Percentiles rank a stretch among this genome's conserved stretches.
These are phyloP conservation scores for Pseudogymnoascus sp. DNA, from an alignment of 2,329 filamentous ascomycete species.

Conservation along the genomic window DNA sequence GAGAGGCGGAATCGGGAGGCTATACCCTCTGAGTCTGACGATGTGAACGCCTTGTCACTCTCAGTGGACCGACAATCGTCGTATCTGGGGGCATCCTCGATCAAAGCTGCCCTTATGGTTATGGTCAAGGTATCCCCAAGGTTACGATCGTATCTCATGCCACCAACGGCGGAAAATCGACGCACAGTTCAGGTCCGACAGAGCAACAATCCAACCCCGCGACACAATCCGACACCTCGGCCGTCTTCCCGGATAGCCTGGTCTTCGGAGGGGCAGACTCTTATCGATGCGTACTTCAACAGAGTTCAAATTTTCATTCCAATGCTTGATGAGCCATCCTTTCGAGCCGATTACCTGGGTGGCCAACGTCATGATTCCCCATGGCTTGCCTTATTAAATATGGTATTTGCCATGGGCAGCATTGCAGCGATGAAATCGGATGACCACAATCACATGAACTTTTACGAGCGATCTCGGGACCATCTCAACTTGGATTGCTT, in stretches of 20 bases:
- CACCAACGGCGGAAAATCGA: slow-evolving; percentile 19
- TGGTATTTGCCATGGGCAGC: slow-evolving; percentile 70
- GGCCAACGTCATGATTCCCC: slow-evolving; percentile 58
- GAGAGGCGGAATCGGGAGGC: slow-evolving; percentile 47
- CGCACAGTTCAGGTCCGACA: slow-evolving; percentile 16
- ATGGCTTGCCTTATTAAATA: slow-evolving; percentile 68
- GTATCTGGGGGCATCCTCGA: slow-evolving; percentile 68
- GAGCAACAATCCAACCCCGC: slow-evolving; percentile 25
- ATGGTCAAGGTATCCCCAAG: slow-evolving; percentile 50
- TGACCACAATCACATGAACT: slow-evolving; percentile 62
- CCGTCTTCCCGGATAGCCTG: slow-evolving; percentile 40
- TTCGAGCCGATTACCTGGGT: slow-evolving; percentile 58
- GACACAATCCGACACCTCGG: slow-evolving; percentile 34
- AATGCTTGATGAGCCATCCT: slow-evolving; percentile 65
- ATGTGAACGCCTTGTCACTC: slow-evolving; percentile 62
- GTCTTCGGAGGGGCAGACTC: slow-evolving; percentile 59
- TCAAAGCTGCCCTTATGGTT: slow-evolving; percentile 67
- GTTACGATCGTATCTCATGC: slow-evolving; percentile 40
- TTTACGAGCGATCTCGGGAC: slow-evolving; percentile 62
- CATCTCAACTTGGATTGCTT: slow-evolving; percentile 61
- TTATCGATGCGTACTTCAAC: slow-evolving; percentile 72
- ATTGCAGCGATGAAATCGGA: slow-evolving; percentile 56
- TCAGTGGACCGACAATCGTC: slow-evolving; percentile 53
- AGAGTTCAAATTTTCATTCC: slow-evolving; percentile 66
- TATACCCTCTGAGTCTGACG: slow-evolving; percentile 60